Evolutionary conservation across 257 asterid species (phyloP).

Genomic region (Scutellaria galericulata): DNA sequence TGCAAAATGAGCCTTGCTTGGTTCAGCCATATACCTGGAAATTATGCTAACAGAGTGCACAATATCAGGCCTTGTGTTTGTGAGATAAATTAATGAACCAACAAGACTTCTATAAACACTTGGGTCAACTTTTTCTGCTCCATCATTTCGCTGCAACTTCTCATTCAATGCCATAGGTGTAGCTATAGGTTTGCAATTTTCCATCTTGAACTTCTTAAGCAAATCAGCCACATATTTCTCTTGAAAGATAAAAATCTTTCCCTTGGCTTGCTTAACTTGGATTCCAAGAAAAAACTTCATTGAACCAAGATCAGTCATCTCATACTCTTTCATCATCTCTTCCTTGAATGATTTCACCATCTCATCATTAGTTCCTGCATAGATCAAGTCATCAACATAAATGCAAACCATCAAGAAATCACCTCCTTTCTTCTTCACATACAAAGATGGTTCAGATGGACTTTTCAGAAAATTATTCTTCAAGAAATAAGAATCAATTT

Average conservation of each 20-base stretch:
- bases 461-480: neutral
- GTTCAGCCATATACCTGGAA: neutral
- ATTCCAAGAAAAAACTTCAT: constrained; percentile 3
- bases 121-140: neutral
- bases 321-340: neutral
- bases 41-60: neutral
- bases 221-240: neutral
- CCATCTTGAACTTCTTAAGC: neutral
- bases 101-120: neutral
- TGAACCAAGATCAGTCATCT: neutral
- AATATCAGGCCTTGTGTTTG: neutral
- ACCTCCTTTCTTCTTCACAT: neutral
- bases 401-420: constrained; percentile 6
- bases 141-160: constrained; percentile 3
- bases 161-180: neutral
- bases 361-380: neutral
- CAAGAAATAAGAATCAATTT: neutral
- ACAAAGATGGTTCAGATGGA: neutral
- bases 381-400: constrained; percentile 11
- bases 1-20: neutral
- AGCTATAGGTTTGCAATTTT: neutral
- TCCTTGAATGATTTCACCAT: neutral
- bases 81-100: neutral
- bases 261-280: neutral
- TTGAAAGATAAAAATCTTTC: constrained; percentile 6